Base-by-base conservation (phyloP, 1,284 basidiomycete species). In the Sutorius eximius region DNA sequence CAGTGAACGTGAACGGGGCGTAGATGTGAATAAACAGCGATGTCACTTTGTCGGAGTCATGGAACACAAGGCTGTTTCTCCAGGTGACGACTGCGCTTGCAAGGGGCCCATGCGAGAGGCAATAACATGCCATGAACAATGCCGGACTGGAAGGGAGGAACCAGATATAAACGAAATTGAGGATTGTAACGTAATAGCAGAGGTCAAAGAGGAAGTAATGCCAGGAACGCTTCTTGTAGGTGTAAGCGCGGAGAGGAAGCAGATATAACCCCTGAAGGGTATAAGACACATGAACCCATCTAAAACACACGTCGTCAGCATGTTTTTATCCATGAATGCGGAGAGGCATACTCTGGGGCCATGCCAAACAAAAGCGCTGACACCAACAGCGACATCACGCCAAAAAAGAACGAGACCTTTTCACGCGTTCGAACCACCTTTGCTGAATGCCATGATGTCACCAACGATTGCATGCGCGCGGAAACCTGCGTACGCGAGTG, bases 11-110 rank as follows among this genome's bases (percentile, higher is more conserved):
- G 57, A 94, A 81, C 0, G 94, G 91, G 0, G 91, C 83, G 64
- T 95, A 95, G 56, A 96, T 87, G 68, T 96, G 94, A 42, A 96
- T 83, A 74, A 94, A 96, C 18, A 96, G 73, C 12, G 90, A 93
- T 5, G 91, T 95, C 66, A 95, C 90, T 70, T 96, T 96, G 70
- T 98, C 95, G 53, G 85, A 81, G 63, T 95, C 93, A 68, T 97
- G 95, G 74, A 97, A 97, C 7, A 97, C 95, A n/a, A 95, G 82
- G 66, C 87, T 93, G 68, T 98, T 98, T 57, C 95, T 81, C 95
- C 95, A 98, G 3, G 95, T 97, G 61, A 96, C 92, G 44, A 98
- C 93, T 0, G 93, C 93, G 59, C 90, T 93, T 0, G 93, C 95
- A 34, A 98, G 81, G 0, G 91, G 86, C 0, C 95, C 93, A 69